Percentiles rank a stretch among this genome's conserved stretches.
phyloP scores from a whole-genome alignment of 2,329 filamentous ascomycete genomes.

The Orbilia javanica region DNA sequence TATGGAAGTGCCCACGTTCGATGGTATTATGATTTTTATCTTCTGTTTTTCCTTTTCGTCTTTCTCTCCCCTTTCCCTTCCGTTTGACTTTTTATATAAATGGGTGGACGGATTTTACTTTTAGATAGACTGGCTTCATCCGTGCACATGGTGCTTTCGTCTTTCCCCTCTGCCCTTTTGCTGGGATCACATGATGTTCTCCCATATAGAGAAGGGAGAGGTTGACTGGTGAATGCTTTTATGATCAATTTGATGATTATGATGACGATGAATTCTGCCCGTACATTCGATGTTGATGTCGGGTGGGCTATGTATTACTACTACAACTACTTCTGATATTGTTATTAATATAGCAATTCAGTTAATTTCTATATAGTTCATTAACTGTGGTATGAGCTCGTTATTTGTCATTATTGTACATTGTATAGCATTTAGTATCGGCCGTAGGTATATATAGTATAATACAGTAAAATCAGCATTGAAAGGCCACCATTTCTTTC shows the following conservation, averaged over 20 bases:
- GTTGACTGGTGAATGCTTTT: neutral
- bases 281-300: neutral
- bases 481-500: constrained; percentile 82
- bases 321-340: neutral
- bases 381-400: neutral
- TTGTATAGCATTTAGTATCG: neutral
- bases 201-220: neutral
- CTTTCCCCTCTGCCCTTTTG: neutral
- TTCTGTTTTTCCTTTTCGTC: neutral
- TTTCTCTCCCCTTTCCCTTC: neutral
- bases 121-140: constrained; percentile 36
- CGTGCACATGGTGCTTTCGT: constrained; percentile 5
- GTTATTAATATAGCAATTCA: neutral
- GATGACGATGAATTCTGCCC: neutral
- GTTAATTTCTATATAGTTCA: neutral
- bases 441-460: neutral
- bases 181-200: neutral
- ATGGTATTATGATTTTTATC: constrained; percentile 5
- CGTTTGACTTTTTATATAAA: constrained; percentile 3
- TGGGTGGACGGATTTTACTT: constrained; percentile 7
- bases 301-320: neutral
- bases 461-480: constrained; percentile 71
- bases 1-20: constrained; percentile 1
- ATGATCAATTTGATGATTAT: neutral
- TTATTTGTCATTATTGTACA: neutral